phyloP scores from a whole-genome alignment of 371 early-diverging fungal genomes.

The Mucor plumbeus region DNA sequence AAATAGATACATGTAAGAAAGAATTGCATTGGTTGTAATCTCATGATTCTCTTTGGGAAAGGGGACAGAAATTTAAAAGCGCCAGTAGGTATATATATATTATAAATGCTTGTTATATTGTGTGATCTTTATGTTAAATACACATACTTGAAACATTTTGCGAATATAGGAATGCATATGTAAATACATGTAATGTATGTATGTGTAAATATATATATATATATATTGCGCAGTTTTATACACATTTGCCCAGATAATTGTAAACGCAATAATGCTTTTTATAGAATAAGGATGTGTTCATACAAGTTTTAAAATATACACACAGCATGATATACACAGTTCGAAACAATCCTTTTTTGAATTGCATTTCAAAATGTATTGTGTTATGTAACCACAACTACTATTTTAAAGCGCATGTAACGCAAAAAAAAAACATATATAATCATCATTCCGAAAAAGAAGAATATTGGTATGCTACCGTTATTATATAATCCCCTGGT shows the following conservation, averaged over 20 bases:
- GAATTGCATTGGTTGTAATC: too few relatives aligned
- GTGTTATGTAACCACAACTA: not conserved
- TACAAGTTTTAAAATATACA: not conserved
- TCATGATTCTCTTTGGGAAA: too few relatives aligned
- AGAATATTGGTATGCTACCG: not conserved
- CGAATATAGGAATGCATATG: not conserved
- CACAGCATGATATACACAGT: not conserved
- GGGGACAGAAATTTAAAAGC: too few relatives aligned
- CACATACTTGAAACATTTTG: not conserved
- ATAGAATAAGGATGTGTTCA: not conserved
- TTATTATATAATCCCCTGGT: constrained; percentile 11
- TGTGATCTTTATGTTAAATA: not conserved
- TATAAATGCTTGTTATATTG: not conserved
- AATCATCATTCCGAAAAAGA: constrained; percentile 16
- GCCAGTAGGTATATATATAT: not conserved
- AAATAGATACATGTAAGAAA: too few relatives aligned
- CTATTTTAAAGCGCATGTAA: constrained; percentile 17
- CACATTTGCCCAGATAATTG: not conserved
- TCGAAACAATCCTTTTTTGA: not conserved
- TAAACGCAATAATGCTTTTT: not conserved
- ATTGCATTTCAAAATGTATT: not conserved
- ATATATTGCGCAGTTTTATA: not conserved
- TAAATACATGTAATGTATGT: not conserved
- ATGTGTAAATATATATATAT: not conserved
- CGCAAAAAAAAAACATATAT: constrained; percentile 11